Conservation (phyloP, 306 rosid genomes). For the Castanea sativa region DNA sequence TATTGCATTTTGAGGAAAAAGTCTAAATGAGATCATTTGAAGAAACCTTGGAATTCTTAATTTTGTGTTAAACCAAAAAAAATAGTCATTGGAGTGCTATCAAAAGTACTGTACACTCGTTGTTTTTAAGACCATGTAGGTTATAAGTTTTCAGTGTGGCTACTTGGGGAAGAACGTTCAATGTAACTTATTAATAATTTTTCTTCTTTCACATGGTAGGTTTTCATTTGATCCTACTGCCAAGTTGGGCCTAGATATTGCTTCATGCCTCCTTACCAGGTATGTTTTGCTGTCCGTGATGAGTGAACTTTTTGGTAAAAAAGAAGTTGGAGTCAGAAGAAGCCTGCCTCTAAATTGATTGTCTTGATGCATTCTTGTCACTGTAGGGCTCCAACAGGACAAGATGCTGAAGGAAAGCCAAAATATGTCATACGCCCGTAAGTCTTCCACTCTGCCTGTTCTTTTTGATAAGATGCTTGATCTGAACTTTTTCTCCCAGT, state of each 20-base stretch:
- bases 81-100: background rate
- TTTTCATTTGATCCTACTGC: constrained; percentile 77
- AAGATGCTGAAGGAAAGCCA: constrained; percentile 76
- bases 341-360: constrained; percentile 1
- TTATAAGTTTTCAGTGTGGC: background rate
- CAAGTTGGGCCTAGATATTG: constrained; percentile 75
- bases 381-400: constrained; percentile 72
- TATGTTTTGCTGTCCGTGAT: constrained; percentile 25
- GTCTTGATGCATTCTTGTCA: constrained; percentile 17
- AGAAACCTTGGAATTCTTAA: background rate
- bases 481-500: constrained; percentile 10
- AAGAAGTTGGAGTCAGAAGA: background rate
- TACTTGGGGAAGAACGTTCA: background rate
- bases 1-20: background rate
- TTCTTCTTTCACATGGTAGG: constrained; percentile 43
- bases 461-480: constrained; percentile 14
- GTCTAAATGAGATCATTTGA: background rate
- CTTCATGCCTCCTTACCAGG: constrained; percentile 88
- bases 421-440: constrained; percentile 85
- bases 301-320: background rate
- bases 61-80: background rate
- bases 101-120: background rate
- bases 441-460: constrained; percentile 51
- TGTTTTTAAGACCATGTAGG: background rate
- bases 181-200: constrained; percentile 5